These are phyloP conservation scores for Apiotrichum veenhuisii DNA, from an alignment of 1,284 basidiomycete species.

Conservation along the genomic window DNA sequence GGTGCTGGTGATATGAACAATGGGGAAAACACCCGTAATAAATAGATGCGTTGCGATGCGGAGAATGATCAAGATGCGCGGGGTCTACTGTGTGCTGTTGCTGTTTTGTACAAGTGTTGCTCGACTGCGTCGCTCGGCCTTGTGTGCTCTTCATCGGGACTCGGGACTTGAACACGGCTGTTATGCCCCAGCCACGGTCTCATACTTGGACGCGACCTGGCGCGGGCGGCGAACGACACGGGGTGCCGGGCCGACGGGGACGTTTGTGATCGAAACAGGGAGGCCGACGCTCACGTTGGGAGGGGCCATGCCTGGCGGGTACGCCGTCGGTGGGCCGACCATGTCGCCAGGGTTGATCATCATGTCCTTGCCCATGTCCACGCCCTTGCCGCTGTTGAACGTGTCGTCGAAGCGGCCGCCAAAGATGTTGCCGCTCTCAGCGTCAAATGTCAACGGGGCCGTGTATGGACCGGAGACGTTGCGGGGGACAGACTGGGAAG, in stretches of 20 bases:
- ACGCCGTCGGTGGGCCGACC: neutral
- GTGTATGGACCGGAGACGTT: neutral
- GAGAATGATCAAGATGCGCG: too few species aligned
- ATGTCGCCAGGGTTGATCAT: neutral
- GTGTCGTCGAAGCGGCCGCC: neutral
- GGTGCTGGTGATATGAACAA: too few species aligned
- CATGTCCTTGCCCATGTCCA: neutral
- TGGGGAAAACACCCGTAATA: too few species aligned
- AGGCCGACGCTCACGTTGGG: neutral
- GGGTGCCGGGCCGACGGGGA: neutral
- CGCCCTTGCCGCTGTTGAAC: neutral
- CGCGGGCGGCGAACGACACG: neutral
- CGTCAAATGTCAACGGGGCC: neutral
- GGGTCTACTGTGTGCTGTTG: neutral
- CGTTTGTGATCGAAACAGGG: neutral
- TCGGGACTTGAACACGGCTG: neutral
- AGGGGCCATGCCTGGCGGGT: neutral
- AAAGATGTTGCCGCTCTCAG: neutral
- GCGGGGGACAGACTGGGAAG: neutral
- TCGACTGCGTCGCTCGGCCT: neutral
- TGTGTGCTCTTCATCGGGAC: too few species aligned
- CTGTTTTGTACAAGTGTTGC: neutral
- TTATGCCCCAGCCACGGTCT: neutral
- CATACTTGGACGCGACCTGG: constrained; percentile 1
- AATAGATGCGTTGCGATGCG: too few species aligned